Evolutionary conservation across 176 grass and related monocot genomes (phyloP).

Genomic region (Paspalum vaginatum): DNA sequence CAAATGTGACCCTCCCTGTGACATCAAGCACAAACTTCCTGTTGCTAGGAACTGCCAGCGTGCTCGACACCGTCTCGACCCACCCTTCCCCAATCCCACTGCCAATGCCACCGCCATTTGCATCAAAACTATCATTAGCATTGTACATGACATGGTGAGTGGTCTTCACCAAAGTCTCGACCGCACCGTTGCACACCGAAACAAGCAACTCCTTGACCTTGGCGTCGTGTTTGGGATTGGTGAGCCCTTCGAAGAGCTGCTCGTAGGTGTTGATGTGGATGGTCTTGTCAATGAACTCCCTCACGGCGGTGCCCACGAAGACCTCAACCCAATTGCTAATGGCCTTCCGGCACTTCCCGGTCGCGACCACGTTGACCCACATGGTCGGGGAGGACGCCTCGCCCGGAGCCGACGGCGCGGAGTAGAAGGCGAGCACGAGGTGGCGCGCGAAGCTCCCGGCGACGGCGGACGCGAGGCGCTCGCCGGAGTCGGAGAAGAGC

Average conservation of each 20-base stretch:
- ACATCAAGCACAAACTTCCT: conserved; percentile 89
- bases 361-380: conserved; percentile 71
- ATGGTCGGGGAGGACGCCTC: conserved; percentile 26
- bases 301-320: conserved; percentile 72
- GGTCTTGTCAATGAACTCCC: conserved; percentile 91
- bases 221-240: conserved; percentile 69
- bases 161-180: conserved; percentile 90
- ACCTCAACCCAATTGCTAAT: conserved; percentile 60
- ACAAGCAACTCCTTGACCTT: conserved; percentile 83
- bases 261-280: conserved; percentile 95
- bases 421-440: conserved; percentile 61
- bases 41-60: conserved; percentile 71
- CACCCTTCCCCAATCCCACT: conserved; percentile 47
- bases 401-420: conserved; percentile 34
- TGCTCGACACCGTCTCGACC: conserved; percentile 71
- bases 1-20: conserved; percentile 90
- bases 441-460: conserved; percentile 77
- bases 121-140: conserved; percentile 17
- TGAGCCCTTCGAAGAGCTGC: conserved; percentile 85
- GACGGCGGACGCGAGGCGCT: conserved; percentile 67
- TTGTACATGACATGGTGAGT: conserved; percentile 68
- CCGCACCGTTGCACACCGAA: conserved; percentile 73
- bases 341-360: conserved; percentile 50
- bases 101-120: background rate
- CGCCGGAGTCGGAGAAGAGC: conserved; percentile 71